Evolutionary conservation across 83 land plant species (phyloP), one percentile per base, ranked within the genome.

Genomic region (Thuja plicata): DNA sequence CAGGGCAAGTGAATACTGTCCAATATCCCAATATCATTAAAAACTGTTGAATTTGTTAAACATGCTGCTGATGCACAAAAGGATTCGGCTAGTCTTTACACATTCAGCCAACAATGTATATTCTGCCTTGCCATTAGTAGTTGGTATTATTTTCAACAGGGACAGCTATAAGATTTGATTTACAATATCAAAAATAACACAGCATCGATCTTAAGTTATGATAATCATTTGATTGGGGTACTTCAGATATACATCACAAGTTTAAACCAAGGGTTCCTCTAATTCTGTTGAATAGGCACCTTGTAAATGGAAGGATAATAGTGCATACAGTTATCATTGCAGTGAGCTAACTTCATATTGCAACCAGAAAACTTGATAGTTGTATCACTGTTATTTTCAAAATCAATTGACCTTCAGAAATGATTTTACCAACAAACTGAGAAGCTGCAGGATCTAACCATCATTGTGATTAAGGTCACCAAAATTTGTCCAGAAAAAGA

Each of bases 391-490:
- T 32, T 74, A 74, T 30, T 74, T 74, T 74, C 78, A 74, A 30
- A 74, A 74, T 21, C n/a, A 21, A 62, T 62, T 7, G 70, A 74
- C 78, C 78, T 74, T 32, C 32, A 32, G 15, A 32, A 74, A 74
- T 0, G 78, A 74, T 74, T 74, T 74, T 74, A 74, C 78, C 78
- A 74, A 76, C 38, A 34, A 32, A 74, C 79, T 13, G 79, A 76
- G 12, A 76, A 4, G 38, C 79, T 76, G 79, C 79, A 76, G 79
- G 79, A 76, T 76, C 40, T 76, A 35, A 76, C 79, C 79, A 76
- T 32, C 79, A 76, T 19, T 35, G 38, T 35, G 79, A 76, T 76
- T 76, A 76, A 34, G 79, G 38, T 34, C 38, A 76, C 79, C 35
- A 32, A 76, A 76, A 11, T 76, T 43, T 76, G 79, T 76, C 79